Evolutionary conservation across 176 grass and related monocot species (phyloP).

Genomic region (Raddia distichophylla): DNA sequence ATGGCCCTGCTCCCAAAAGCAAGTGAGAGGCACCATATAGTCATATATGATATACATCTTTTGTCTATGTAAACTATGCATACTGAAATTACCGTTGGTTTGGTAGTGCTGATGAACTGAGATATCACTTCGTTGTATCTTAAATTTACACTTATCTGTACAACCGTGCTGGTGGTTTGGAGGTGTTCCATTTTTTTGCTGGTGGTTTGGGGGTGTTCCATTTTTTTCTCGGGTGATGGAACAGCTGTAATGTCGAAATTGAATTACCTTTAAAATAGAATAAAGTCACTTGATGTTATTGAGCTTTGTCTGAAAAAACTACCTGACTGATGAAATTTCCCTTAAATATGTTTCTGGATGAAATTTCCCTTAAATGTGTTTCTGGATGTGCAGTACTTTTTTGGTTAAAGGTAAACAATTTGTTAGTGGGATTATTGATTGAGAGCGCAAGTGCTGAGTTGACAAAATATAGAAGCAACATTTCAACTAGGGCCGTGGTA

Average conservation of each 20-base stretch:
- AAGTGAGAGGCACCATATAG: slow-evolving; percentile 40
- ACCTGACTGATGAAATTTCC: not conserved
- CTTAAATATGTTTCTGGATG: not conserved
- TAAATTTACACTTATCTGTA: slow-evolving; percentile 23
- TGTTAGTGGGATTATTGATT: not conserved
- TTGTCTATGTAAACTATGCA: slow-evolving; percentile 24
- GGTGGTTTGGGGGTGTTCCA: slow-evolving; percentile 4
- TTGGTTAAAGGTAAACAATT: not conserved
- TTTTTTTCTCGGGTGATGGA: not conserved
- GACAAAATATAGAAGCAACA: too few relatives aligned
- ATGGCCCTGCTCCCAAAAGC: slow-evolving; percentile 29
- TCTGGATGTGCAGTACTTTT: not conserved
- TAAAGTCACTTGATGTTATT: slow-evolving; percentile 41
- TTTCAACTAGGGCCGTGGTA: too few relatives aligned
- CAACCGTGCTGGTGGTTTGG: not conserved
- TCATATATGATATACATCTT: not conserved
- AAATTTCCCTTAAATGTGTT: not conserved
- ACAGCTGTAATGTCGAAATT: slow-evolving; percentile 38
- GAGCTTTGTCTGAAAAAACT: not conserved
- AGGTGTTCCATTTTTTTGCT: slow-evolving; percentile 1
- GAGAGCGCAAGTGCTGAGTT: not conserved
- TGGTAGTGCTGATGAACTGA: slow-evolving; percentile 37
- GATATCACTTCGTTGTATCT: slow-evolving; percentile 40
- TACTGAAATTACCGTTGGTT: slow-evolving; percentile 39
- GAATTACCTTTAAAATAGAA: slow-evolving; percentile 39